phyloP scores from a whole-genome alignment of 306 rosid species.

The Amphicarpaea edgeworthii region DNA sequence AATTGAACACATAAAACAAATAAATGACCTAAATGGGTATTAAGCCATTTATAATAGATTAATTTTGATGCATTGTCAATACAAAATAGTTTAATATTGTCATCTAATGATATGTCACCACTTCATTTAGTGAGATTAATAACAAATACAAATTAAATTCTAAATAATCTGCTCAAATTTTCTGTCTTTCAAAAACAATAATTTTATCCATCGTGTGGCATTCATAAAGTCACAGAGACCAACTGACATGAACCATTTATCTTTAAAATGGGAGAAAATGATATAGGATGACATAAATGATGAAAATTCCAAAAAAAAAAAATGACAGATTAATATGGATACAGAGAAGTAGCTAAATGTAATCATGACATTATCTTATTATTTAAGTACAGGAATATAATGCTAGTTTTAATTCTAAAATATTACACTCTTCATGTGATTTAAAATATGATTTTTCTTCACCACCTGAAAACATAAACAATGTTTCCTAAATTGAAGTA shows the following conservation, averaged over 20 bases:
- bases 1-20: too few relatives aligned
- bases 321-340: slow-evolving; percentile 12
- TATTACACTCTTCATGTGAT: not conserved
- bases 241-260: not conserved
- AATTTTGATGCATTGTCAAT: not conserved
- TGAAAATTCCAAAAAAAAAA: not conserved
- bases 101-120: not conserved
- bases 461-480: not conserved
- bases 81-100: not conserved
- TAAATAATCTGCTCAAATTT: not conserved
- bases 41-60: not conserved
- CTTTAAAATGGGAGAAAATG: slow-evolving; percentile 16
- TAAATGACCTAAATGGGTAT: too few relatives aligned
- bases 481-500: not conserved
- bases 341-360: slow-evolving; percentile 22
- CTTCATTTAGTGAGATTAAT: not conserved
- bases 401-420: slow-evolving; percentile 12
- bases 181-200: slow-evolving; percentile 4
- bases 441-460: slow-evolving; percentile 23
- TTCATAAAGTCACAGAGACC: not conserved
- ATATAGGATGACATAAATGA: not conserved
- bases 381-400: slow-evolving; percentile 6
- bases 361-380: not conserved
- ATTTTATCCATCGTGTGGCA: slow-evolving; percentile 12
- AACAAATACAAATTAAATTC: slow-evolving; percentile 15